Conservation (phyloP, 768 basidiomycete species). For the Xerocomus spinulosus region DNA sequence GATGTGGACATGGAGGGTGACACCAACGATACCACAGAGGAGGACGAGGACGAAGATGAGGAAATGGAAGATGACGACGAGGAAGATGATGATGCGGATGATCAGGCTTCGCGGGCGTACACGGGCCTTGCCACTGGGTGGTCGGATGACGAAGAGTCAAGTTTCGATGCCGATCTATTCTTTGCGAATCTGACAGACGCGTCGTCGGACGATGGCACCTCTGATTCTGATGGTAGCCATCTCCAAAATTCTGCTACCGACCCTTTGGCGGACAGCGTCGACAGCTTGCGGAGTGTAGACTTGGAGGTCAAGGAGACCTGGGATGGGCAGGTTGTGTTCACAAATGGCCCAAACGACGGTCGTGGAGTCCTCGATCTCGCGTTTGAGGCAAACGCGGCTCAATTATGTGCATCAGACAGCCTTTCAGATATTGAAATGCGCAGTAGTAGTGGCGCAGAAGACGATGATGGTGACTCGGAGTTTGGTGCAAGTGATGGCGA, state of each 20-base stretch:
- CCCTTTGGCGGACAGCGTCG: conserved; percentile 23
- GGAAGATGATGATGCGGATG: conserved; percentile 47
- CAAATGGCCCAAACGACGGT: conserved; percentile 53
- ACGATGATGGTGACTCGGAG: conserved; percentile 43
- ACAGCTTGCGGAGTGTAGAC: conserved; percentile 34
- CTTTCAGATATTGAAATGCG: conserved; percentile 48
- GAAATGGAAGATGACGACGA: conserved; percentile 38
- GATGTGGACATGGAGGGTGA: conserved; percentile 65
- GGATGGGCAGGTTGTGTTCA: conserved; percentile 74
- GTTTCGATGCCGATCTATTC: conserved; percentile 80
- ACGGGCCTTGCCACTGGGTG: conserved; percentile 70
- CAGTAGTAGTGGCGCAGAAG: conserved; percentile 33
- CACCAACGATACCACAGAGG: conserved; percentile 52
- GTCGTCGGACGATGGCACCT: conserved; percentile 33
- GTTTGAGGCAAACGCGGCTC: conserved; percentile 60
- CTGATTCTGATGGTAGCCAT: conserved; percentile 45
- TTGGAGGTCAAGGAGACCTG: conserved; percentile 69
- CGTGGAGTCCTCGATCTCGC: conserved; percentile 58
- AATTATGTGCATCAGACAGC: conserved; percentile 46
- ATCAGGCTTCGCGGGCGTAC: conserved; percentile 39
- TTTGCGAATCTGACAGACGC: conserved; percentile 72
- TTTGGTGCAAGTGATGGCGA: conserved; percentile 61
- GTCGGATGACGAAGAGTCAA: conserved; percentile 74
- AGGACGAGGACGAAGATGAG: conserved; percentile 50
- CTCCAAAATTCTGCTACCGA: conserved; percentile 32